These are phyloP conservation scores for Podospora didyma DNA, from an alignment of 495 filamentous ascomycete genomes.

Conservation along the genomic window DNA sequence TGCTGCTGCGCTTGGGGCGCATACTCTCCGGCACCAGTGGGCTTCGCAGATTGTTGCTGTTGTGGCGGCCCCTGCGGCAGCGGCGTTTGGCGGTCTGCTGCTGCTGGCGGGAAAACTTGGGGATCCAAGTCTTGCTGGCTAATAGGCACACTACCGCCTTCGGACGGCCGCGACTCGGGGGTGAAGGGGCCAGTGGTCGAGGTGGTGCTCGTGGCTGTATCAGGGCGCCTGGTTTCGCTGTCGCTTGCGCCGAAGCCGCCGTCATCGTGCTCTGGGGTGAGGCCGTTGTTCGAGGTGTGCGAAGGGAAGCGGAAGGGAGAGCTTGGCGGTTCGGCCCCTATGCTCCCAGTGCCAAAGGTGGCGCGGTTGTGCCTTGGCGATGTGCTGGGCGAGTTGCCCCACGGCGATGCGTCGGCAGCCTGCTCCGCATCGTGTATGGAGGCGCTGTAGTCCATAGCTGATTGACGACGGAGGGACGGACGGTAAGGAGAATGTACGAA, in stretches of 20 bases:
- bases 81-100: conserved; percentile 10
- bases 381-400: conserved; percentile 60
- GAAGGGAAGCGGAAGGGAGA: conserved; percentile 33
- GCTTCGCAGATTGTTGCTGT: background rate
- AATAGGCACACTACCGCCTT: background rate
- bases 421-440: conserved; percentile 71
- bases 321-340: conserved; percentile 22
- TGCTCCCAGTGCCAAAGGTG: conserved; percentile 44
- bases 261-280: conserved; percentile 26
- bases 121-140: conserved; percentile 8
- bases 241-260: conserved; percentile 33
- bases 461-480: too few species aligned
- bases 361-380: conserved; percentile 63
- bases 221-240: conserved; percentile 31
- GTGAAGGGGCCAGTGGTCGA: conserved; percentile 14
- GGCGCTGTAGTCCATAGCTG: conserved; percentile 78
- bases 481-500: too few species aligned
- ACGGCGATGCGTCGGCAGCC: conserved; percentile 67
- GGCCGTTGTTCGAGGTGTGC: conserved; percentile 32
- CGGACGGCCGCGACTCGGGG: conserved; percentile 14
- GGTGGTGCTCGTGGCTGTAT: conserved; percentile 37
- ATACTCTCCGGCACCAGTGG: conserved; percentile 11
- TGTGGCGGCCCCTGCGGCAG: conserved; percentile 14
- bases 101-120: conserved; percentile 6
- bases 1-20: conserved; percentile 28